Conservation (phyloP, 2,329 filamentous ascomycete species). For the Penicillium fuscoglaucum region DNA sequence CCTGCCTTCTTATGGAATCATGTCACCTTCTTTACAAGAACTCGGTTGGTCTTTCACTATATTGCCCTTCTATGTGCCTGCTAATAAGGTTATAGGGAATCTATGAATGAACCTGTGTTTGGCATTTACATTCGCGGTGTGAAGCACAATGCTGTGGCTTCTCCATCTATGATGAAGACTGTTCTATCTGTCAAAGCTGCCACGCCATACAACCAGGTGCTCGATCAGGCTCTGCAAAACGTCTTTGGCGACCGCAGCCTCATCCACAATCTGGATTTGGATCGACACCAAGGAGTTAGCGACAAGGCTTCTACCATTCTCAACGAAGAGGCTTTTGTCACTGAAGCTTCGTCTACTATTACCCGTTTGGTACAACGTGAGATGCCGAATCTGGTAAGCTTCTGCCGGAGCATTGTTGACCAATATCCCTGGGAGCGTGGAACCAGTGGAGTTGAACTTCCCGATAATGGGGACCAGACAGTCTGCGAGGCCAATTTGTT, state of each 20-base stretch:
- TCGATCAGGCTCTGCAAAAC: conserved; percentile 40
- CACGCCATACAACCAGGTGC: conserved; percentile 32
- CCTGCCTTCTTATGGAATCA: conserved; percentile 50
- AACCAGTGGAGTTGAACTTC: conserved; percentile 43
- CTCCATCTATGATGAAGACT: conserved; percentile 48
- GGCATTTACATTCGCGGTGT: conserved; percentile 52
- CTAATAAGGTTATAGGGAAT: conserved; percentile 32
- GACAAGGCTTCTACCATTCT: conserved; percentile 44
- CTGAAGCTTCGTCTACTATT: conserved; percentile 41
- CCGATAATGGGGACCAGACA: conserved; percentile 40
- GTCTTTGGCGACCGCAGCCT: conserved; percentile 47
- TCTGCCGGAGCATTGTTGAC: conserved; percentile 60
- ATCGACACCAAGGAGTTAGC: conserved; percentile 39
- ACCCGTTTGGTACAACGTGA: conserved; percentile 45
- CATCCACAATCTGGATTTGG: conserved; percentile 37
- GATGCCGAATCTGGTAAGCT: conserved; percentile 60
- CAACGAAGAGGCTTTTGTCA: conserved; percentile 50
- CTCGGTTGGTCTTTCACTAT: conserved; percentile 36
- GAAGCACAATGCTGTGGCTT: conserved; percentile 53
- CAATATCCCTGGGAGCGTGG: conserved; percentile 62
- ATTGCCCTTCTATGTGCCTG: neutral
- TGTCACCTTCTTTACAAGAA: conserved; percentile 45
- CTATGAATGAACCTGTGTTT: conserved; percentile 47
- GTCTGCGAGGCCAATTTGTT: conserved; percentile 56
- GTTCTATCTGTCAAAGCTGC: conserved; percentile 38